phyloP scores from a whole-genome alignment of 2,329 filamentous ascomycete genomes.

The Colletotrichum gigasporum region DNA sequence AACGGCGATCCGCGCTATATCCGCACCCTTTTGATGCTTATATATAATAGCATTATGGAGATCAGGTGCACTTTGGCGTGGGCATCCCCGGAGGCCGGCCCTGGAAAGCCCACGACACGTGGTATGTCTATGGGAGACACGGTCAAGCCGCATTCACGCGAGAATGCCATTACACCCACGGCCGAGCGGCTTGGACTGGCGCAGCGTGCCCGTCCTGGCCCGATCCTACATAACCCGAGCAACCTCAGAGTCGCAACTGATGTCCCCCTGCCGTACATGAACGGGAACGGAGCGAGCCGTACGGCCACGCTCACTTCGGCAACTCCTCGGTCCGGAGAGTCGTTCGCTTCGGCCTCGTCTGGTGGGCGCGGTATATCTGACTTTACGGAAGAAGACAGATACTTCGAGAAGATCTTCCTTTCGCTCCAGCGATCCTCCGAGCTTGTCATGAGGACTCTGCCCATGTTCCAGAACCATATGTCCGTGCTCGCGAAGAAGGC shows the following conservation, averaged over 20 bases:
- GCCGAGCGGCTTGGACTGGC: slow-evolving; percentile 54
- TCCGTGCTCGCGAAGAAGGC: slow-evolving; percentile 70
- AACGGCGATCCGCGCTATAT: slow-evolving; percentile 75
- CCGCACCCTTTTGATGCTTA: slow-evolving; percentile 68
- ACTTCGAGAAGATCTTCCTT: slow-evolving; percentile 85
- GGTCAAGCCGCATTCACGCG: slow-evolving; percentile 59
- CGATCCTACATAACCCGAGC: slow-evolving; percentile 57
- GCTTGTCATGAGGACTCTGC: slow-evolving; percentile 76
- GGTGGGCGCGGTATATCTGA: slow-evolving; percentile 66
- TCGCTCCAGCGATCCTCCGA: slow-evolving; percentile 79
- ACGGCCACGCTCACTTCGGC: slow-evolving; percentile 63
- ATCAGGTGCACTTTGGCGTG: slow-evolving; percentile 63
- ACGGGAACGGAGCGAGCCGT: slow-evolving; percentile 48
- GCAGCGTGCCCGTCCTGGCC: slow-evolving; percentile 48
- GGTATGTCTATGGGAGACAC: slow-evolving; percentile 52
- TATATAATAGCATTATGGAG: slow-evolving; percentile 76
- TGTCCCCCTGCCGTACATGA: slow-evolving; percentile 57
- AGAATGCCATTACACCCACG: slow-evolving; percentile 63
- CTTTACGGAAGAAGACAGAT: slow-evolving; percentile 78
- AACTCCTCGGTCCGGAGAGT: slow-evolving; percentile 87
- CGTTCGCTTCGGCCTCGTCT: slow-evolving; percentile 69
- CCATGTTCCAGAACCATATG: slow-evolving; percentile 75
- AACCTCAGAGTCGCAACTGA: slow-evolving; percentile 68
- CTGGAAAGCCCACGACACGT: slow-evolving; percentile 29
- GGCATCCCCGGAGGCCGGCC: slow-evolving; percentile 38